Base-by-base conservation (phyloP, 169 alveolate species). In the Plasmodium gallinaceum region DNA sequence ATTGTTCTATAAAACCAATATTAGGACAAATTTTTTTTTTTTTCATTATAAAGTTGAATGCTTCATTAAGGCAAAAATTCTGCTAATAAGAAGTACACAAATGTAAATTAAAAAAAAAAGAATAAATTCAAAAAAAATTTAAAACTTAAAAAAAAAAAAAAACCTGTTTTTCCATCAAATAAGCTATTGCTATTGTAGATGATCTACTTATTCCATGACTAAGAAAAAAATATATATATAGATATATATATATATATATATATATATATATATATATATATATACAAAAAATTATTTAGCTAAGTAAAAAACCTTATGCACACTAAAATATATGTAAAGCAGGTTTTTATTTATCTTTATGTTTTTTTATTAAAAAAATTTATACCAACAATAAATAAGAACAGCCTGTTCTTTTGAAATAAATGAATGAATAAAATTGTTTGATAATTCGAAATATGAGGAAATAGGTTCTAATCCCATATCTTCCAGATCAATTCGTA, bases 161-260 rank as follows among this genome's bases (percentile, higher is more conserved):
- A 20, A 91, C 94, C 93, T 74, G 88, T 74, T 85, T 74, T 61
- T 66, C 91, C 61, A 91, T 91, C 52, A 91, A 71, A 48, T 91
- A 91, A n/a, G 94, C 88, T 16, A 91, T 68, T 24, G 78, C 68
- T 45, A 91, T 70, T 24, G 94, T 72, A 45, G 94, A 76, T 48
- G 94, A 91, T 46, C 94, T 87, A 58, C 91, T 74, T 37, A 91
- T 88, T 10, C 94, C 94, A 18, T 91, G 93, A 51, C 94, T 91
- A 62, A 68, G 51, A 37, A 58, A 66, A 58, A 57, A 66, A 60
- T 74, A 45, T n/a, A 10, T 22, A 12, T 20, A 22, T 20, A 45
- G 22, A n/a, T 16, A 14, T 20, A 39, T n/a, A n/a, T n/a, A n/a
- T n/a, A n/a, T n/a, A n/a, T n/a, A n/a, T n/a, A n/a, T 43, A 66